Evolutionary conservation across 805 yeast genomes (phyloP).

Genomic region (Metschnikowia picachoensis): DNA sequence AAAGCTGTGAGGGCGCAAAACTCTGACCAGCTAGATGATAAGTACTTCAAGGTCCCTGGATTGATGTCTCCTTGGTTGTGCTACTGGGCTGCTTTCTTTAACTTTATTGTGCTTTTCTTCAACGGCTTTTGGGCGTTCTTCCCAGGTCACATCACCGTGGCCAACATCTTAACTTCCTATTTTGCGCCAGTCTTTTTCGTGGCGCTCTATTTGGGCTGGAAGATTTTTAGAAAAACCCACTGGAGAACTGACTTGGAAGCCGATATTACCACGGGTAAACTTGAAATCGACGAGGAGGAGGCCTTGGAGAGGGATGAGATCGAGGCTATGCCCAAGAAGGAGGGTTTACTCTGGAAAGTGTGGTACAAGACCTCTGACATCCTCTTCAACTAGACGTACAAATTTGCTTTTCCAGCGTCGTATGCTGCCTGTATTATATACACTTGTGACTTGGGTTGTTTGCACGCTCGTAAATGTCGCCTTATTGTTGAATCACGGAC

Average conservation of each 20-base stretch:
- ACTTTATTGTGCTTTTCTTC: slow-evolving; percentile 27
- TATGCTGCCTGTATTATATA: neutral
- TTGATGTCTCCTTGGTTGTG: slow-evolving; percentile 13
- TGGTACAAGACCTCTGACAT: slow-evolving; percentile 21
- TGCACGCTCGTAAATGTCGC: neutral
- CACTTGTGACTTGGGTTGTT: neutral
- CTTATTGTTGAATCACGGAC: too few relatives aligned
- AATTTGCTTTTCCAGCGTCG: too few relatives aligned
- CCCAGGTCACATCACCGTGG: slow-evolving; percentile 33
- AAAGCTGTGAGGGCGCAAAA: slow-evolving; percentile 32
- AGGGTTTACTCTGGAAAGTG: slow-evolving; percentile 22
- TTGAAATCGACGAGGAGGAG: slow-evolving; percentile 60
- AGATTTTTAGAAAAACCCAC: slow-evolving; percentile 46
- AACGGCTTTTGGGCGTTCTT: slow-evolving; percentile 42
- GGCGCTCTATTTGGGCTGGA: slow-evolving; percentile 49
- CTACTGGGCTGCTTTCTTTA: slow-evolving; percentile 20
- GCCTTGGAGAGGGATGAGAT: slow-evolving; percentile 22
- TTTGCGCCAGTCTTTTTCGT: slow-evolving; percentile 45
- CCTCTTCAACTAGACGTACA: slow-evolving; percentile 18
- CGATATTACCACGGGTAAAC: slow-evolving; percentile 51
- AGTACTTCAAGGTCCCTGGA: slow-evolving; percentile 16
- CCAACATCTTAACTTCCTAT: slow-evolving; percentile 35
- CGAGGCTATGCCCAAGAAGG: slow-evolving; percentile 19
- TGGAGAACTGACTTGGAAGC: slow-evolving; percentile 44
- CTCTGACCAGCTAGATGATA: slow-evolving; percentile 25